These are phyloP conservation scores for Rubia balearica DNA, from an alignment of 305 asterid species.

Conservation along the genomic window DNA sequence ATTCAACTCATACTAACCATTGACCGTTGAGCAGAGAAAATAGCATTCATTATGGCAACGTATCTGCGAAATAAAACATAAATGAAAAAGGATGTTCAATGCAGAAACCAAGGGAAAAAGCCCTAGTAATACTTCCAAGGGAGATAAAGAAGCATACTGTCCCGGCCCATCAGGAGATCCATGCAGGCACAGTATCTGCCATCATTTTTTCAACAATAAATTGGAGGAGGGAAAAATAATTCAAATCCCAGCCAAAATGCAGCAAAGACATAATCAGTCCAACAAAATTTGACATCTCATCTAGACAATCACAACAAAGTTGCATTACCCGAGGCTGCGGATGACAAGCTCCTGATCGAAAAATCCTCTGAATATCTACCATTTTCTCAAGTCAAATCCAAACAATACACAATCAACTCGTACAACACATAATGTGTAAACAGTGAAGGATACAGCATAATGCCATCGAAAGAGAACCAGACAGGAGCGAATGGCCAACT, in stretches of 20 bases:
- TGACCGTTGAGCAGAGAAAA: slow-evolving; percentile 89
- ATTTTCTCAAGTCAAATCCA: slow-evolving; percentile 32
- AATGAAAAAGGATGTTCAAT: slow-evolving; percentile 12
- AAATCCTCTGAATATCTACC: slow-evolving; percentile 72
- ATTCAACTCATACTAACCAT: slow-evolving; percentile 44
- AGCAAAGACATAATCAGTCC: background rate
- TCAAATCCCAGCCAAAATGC: background rate
- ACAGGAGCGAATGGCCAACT: slow-evolving; percentile 65
- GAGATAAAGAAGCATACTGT: slow-evolving; percentile 49
- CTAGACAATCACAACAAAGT: background rate
- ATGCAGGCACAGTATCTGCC: slow-evolving; percentile 87
- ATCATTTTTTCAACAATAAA: slow-evolving; percentile 22
- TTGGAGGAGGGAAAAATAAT: slow-evolving; percentile 6
- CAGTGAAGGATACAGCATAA: slow-evolving; percentile 67
- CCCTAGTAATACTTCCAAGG: slow-evolving; percentile 14
- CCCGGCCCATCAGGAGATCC: slow-evolving; percentile 98
- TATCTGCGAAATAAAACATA: slow-evolving; percentile 44
- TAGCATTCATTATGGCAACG: slow-evolving; percentile 90
- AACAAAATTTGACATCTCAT: background rate
- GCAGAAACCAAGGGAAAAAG: background rate
- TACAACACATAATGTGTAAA: background rate
- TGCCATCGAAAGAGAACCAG: slow-evolving; percentile 94
- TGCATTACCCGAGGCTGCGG: slow-evolving; percentile 76
- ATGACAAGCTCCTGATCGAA: slow-evolving; percentile 80
- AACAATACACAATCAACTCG: slow-evolving; percentile 18